Conservation (phyloP, 2,329 filamentous ascomycete species). For the Rhynchosporium graminicola region DNA sequence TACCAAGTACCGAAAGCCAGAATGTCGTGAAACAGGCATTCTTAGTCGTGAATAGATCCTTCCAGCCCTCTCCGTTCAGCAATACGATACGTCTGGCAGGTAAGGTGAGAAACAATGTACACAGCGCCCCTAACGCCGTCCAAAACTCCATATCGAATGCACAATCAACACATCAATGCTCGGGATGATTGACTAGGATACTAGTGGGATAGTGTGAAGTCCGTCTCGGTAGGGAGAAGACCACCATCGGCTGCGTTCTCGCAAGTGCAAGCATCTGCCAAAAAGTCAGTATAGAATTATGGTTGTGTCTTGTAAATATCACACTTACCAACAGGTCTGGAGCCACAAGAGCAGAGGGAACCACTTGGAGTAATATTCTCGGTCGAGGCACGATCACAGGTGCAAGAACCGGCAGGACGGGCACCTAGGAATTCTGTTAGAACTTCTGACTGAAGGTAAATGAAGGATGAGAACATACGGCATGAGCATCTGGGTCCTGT, state of each 20-base stretch:
- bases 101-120: not conserved
- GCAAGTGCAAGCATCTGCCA: slow-evolving; percentile 73
- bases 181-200: not conserved
- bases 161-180: not conserved
- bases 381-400: slow-evolving; percentile 68
- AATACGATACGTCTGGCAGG: not conserved
- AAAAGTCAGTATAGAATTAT: slow-evolving; percentile 20
- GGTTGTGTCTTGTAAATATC: no score
- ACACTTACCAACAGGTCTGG: slow-evolving; percentile 66
- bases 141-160: slow-evolving; percentile 1
- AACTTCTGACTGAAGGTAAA: not conserved
- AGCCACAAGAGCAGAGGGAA: slow-evolving; percentile 73
- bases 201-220: slow-evolving; percentile 73
- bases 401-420: slow-evolving; percentile 78
- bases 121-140: slow-evolving; percentile 1
- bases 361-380: slow-evolving; percentile 69
- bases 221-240: slow-evolving; percentile 70
- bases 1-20: not conserved
- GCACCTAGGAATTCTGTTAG: slow-evolving; percentile 44
- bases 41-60: not conserved
- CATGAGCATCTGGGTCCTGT: slow-evolving; percentile 79
- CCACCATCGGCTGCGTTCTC: slow-evolving; percentile 68
- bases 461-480: slow-evolving; percentile 46
- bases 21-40: slow-evolving; percentile 5
- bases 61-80: not conserved